Evolutionary conservation across 176 grass and related monocot species (phyloP).

Genomic region (Hyparrhenia diplandra): DNA sequence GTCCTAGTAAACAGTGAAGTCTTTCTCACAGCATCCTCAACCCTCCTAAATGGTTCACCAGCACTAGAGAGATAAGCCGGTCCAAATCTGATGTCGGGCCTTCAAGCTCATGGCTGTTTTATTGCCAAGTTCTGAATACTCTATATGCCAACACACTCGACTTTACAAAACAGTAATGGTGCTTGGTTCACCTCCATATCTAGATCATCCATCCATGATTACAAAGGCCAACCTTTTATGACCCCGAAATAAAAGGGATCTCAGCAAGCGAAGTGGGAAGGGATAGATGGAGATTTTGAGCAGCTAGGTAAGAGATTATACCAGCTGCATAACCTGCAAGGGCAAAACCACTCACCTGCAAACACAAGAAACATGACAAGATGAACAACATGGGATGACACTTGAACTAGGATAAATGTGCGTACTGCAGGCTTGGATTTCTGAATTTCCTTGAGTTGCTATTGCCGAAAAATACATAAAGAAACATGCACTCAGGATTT

Average conservation of each 20-base stretch:
- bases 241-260: slow-evolving; percentile 70
- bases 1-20: neutral
- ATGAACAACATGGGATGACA: neutral
- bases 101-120: neutral
- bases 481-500: neutral
- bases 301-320: slow-evolving; percentile 67
- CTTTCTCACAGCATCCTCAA: neutral
- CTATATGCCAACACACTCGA: neutral
- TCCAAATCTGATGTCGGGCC: neutral
- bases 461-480: neutral
- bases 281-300: slow-evolving; percentile 50
- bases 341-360: slow-evolving; percentile 93
- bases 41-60: neutral
- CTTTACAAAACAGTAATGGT: neutral
- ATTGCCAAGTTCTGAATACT: neutral
- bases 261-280: slow-evolving; percentile 68
- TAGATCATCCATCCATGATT: slow-evolving; percentile 20
- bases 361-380: slow-evolving; percentile 11
- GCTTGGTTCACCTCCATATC: neutral
- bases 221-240: slow-evolving; percentile 28
- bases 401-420: neutral
- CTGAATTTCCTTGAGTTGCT: neutral
- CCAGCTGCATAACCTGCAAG: slow-evolving; percentile 91
- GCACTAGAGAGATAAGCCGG: neutral
- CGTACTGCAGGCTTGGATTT: neutral